phyloP scores from a whole-genome alignment of 176 grass and related monocot genomes.

The Eleusine coracana region DNA sequence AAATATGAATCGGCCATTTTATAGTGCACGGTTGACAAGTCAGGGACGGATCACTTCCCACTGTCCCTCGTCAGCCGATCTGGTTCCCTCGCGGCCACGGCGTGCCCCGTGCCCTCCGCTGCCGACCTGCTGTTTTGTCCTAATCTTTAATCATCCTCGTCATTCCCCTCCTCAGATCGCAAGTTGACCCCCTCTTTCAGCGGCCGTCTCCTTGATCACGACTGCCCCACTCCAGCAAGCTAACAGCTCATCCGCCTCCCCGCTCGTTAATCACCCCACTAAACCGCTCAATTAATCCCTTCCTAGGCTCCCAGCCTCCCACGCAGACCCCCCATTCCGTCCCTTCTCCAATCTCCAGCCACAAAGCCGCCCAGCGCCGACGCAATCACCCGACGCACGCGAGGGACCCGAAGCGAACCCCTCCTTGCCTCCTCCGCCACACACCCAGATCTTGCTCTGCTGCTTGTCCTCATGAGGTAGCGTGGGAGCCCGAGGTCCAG shows the following conservation, averaged over 20 bases:
- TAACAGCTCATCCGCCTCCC: neutral
- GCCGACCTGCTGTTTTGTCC: neutral
- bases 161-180: neutral
- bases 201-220: neutral
- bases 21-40: too few relatives aligned
- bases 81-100: too few relatives aligned
- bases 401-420: neutral
- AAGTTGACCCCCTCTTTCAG: conserved; percentile 5
- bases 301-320: neutral
- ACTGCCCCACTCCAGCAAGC: neutral
- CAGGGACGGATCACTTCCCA: too few relatives aligned
- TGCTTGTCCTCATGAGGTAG: neutral
- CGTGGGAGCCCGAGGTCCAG: neutral
- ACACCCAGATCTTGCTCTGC: conserved; percentile 13
- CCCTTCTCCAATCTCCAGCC: neutral
- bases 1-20: too few relatives aligned
- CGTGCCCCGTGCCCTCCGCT: too few relatives aligned
- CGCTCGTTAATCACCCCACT: conserved; percentile 23
- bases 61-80: too few relatives aligned
- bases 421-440: neutral
- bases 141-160: neutral
- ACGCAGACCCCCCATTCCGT: neutral
- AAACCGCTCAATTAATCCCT: conserved; percentile 22
- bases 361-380: neutral
- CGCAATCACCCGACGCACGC: neutral